phyloP scores from a whole-genome alignment of 805 yeast genomes.

The Huiozyma naganishii region DNA sequence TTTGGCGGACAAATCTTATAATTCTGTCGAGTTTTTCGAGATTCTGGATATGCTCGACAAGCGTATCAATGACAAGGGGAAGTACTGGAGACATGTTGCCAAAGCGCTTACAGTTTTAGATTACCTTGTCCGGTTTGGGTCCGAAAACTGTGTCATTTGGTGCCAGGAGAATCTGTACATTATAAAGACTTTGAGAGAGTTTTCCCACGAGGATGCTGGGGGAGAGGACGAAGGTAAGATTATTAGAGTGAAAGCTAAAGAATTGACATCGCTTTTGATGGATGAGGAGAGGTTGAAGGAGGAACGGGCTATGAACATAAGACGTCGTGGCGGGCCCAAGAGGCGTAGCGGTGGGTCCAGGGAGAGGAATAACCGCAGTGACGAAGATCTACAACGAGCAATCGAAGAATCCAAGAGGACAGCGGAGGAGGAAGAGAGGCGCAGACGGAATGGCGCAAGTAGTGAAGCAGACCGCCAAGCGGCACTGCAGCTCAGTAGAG shows the following conservation, averaged over 20 bases:
- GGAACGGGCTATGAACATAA: slow-evolving; percentile 43
- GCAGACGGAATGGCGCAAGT: slow-evolving; percentile 29
- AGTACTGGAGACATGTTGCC: slow-evolving; percentile 94
- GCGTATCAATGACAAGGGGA: slow-evolving; percentile 89
- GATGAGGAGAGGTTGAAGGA: slow-evolving; percentile 73
- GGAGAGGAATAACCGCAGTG: slow-evolving; percentile 22
- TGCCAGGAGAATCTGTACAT: slow-evolving; percentile 80
- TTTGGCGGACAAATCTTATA: slow-evolving; percentile 62
- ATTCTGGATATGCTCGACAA: slow-evolving; percentile 92
- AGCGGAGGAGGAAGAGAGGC: slow-evolving; percentile 71
- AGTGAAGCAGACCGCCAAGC: slow-evolving; percentile 19
- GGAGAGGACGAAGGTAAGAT: slow-evolving; percentile 82
- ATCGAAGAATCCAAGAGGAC: slow-evolving; percentile 69
- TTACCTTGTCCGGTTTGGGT: slow-evolving; percentile 73
- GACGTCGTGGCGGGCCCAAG: slow-evolving; percentile 26
- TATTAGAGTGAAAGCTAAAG: slow-evolving; percentile 83
- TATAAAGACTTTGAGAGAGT: slow-evolving; percentile 84
- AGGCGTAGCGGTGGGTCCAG: slow-evolving; percentile 6
- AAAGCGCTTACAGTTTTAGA: slow-evolving; percentile 82
- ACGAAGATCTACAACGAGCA: slow-evolving; percentile 71
- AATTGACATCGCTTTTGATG: slow-evolving; percentile 61
- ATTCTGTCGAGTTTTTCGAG: slow-evolving; percentile 65
- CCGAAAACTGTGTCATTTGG: slow-evolving; percentile 88
- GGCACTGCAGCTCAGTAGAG: slow-evolving; percentile 20
- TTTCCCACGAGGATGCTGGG: slow-evolving; percentile 65